Evolutionary conservation across 768 basidiomycete genomes (phyloP).

Genomic region (Leucocoprinus birnbaumii): DNA sequence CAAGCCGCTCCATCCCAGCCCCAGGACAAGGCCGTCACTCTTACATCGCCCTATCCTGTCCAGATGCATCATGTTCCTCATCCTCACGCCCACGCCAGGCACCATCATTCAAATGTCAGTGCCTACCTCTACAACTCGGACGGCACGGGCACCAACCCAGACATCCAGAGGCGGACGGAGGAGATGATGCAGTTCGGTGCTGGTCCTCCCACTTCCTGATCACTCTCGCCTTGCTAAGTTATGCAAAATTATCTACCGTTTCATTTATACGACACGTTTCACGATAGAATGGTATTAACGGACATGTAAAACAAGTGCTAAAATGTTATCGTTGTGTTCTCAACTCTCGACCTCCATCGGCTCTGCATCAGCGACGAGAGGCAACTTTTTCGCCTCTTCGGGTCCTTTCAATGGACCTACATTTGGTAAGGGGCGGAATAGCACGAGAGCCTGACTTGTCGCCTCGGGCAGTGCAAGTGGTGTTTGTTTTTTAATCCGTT

Average conservation of each 20-base stretch:
- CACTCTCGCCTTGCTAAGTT: constrained; percentile 13
- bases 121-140: constrained; percentile 38
- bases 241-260: constrained; percentile 18
- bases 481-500: constrained; percentile 35
- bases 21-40: constrained; percentile 30
- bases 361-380: constrained; percentile 49
- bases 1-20: constrained; percentile 11
- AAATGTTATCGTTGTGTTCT: neutral
- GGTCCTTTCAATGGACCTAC: constrained; percentile 12
- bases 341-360: constrained; percentile 14
- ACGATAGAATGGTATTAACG: neutral
- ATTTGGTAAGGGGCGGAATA: constrained; percentile 44
- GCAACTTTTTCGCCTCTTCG: constrained; percentile 32
- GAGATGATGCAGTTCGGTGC: constrained; percentile 48
- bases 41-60: constrained; percentile 57
- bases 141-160: constrained; percentile 26
- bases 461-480: constrained; percentile 16
- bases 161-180: constrained; percentile 39
- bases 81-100: constrained; percentile 74
- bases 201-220: constrained; percentile 28
- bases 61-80: constrained; percentile 83
- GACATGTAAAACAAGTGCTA: neutral
- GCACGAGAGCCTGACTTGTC: constrained; percentile 47
- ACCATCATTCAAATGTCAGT: constrained; percentile 57
- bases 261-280: constrained; percentile 16